Evolutionary conservation across 2,329 filamentous ascomycete species (phyloP), one percentile per base, ranked within the genome.

Genomic region (Metarhizium guizhouense): DNA sequence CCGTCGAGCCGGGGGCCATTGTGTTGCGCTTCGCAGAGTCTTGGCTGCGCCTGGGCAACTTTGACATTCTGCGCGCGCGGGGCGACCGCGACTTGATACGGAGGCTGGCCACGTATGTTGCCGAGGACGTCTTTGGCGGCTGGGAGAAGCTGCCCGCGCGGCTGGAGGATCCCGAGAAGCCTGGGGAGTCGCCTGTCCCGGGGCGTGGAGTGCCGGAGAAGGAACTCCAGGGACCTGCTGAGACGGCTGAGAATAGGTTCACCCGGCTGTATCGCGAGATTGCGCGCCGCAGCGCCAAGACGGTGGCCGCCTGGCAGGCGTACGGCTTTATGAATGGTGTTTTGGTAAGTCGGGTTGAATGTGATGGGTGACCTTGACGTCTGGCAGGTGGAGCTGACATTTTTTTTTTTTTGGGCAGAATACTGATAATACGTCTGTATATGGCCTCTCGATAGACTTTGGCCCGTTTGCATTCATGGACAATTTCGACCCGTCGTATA

Each of bases 241-340:
- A 84, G 2, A 73, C 80, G 4, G 82, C 86, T 57, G 87, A 96
- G 67, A 99, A 99, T 67, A 82, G 93, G 36, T 99, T 94, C 68
- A 79, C 87, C 0, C 81, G 92, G 16, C 75, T 99, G 1, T 99
- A 95, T 70, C 85, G 94, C 40, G 91, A 95, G 65, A 85, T 99
- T 55, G 85, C 85, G 4, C 84, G 90, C 47, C 83, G 89, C 36
- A 99, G 96, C 67, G 94, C 94, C 1, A 78, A 80, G 57, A 95
- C 88, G 0, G 92, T 97, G 2, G 94, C 94, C 11, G 82, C 87
- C 62, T 97, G 94, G 93, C 95, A 99, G 74, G 91, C 90, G 0
- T 97, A 97, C 66, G 94, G 90, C n/a, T 99, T 99, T 74, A 97
- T 95, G 80, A 99, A 99, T 65, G 94, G 94, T 49, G 94, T 99